Percentiles rank a stretch among this genome's conserved stretches.
Conservation (phyloP, 1,284 basidiomycete species). For the Puccinia horiana region DNA sequence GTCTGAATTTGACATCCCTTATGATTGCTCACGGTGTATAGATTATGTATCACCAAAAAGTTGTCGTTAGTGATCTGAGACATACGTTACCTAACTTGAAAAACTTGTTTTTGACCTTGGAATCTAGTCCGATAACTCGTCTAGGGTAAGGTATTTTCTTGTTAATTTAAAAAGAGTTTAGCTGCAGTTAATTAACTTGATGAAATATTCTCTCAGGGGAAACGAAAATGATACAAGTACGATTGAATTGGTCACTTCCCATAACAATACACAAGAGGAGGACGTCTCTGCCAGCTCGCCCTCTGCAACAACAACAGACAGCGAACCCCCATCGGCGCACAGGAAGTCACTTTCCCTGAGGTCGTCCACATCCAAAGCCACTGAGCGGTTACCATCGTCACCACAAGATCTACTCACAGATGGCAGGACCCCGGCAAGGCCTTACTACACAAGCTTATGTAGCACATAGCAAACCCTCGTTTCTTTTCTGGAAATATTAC, state of each 20-base stretch:
- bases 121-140: conserved; percentile 23
- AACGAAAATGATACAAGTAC: conserved; percentile 17
- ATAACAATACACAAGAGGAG: not conserved
- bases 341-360: not conserved
- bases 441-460: too few relatives aligned
- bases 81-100: conserved; percentile 96
- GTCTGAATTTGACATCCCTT: conserved; percentile 17
- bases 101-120: conserved; percentile 80
- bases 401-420: not conserved
- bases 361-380: not conserved
- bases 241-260: conserved; percentile 1
- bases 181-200: not conserved
- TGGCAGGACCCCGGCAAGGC: too few relatives aligned
- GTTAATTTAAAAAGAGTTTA: not conserved
- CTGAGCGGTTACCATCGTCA: not conserved
- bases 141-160: not conserved
- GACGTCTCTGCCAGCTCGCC: not conserved
- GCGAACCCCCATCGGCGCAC: not conserved
- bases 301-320: not conserved
- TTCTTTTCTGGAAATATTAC: too few relatives aligned
- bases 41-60: conserved; percentile 84
- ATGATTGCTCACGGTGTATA: conserved; percentile 57
- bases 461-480: too few relatives aligned
- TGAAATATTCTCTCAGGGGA: not conserved
- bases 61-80: conserved; percentile 84